A percentile compares a stretch with the other conserved stretches of the same genome.
phyloP scores from a whole-genome alignment of 495 filamentous ascomycete genomes.

The Amniculicola lignicola region DNA sequence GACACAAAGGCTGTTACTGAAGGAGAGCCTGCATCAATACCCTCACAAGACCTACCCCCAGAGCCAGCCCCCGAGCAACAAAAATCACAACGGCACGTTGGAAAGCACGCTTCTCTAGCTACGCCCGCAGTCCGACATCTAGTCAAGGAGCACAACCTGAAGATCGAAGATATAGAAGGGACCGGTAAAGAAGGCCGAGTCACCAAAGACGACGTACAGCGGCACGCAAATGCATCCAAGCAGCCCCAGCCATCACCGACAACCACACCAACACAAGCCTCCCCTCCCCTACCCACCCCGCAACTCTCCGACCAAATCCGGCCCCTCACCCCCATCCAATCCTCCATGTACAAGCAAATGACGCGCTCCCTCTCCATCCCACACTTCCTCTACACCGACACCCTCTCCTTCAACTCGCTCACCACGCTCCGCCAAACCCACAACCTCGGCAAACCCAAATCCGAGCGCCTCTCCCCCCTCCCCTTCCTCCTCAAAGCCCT shows the following conservation, averaged over 20 bases:
- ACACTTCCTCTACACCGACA: slow-evolving; percentile 89
- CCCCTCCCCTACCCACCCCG: slow-evolving; percentile 30
- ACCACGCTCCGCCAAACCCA: slow-evolving; percentile 66
- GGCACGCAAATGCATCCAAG: slow-evolving; percentile 52
- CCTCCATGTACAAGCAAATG: slow-evolving; percentile 98
- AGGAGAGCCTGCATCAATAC: slow-evolving; percentile 5
- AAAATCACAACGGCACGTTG: slow-evolving; percentile 8
- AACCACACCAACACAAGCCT: slow-evolving; percentile 7
- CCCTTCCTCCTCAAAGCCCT: slow-evolving; percentile 97
- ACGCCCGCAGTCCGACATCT: slow-evolving; percentile 92
- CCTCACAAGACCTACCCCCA: slow-evolving; percentile 9
- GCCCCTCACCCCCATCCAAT: slow-evolving; percentile 72
- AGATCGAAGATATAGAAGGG: slow-evolving; percentile 73
- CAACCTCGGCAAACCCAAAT: slow-evolving; percentile 45
- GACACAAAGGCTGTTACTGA: slow-evolving; percentile 24
- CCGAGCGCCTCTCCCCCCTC: slow-evolving; percentile 67
- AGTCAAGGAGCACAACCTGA: slow-evolving; percentile 68
- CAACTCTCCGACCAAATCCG: slow-evolving; percentile 56
- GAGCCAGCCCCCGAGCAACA: slow-evolving; percentile 2
- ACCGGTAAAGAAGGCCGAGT: slow-evolving; percentile 92
- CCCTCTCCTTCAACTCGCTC: slow-evolving; percentile 72
- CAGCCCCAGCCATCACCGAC: slow-evolving; percentile 32
- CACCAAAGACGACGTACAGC: slow-evolving; percentile 88
- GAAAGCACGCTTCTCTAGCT: slow-evolving; percentile 67
- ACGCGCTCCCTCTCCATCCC: slow-evolving; percentile 84